A percentile compares a stretch with the other conserved stretches of the same genome.
These are phyloP conservation scores for Carpinus fangiana DNA, from an alignment of 306 rosid genomes.

Conservation along the genomic window DNA sequence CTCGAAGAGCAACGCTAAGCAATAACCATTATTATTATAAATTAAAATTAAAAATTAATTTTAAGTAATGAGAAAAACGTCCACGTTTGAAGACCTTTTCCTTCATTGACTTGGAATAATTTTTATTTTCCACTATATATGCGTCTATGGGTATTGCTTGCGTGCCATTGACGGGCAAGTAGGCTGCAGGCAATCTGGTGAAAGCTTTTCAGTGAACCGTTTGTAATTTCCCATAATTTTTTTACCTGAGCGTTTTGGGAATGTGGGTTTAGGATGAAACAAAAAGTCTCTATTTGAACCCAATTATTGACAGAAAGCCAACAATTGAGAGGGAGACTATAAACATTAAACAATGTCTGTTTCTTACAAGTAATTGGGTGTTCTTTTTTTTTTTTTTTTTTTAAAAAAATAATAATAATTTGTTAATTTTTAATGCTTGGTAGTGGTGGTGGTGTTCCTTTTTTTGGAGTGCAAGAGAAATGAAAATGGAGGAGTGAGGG, in stretches of 20 bases:
- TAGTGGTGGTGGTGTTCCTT: conserved; percentile 37
- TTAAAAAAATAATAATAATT: too few species aligned
- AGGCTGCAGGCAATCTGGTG: conserved; percentile 8
- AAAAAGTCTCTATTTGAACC: conserved; percentile 22
- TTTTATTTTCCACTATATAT: not conserved
- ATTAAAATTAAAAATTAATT: not conserved
- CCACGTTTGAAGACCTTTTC: not conserved
- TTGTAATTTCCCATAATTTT: not conserved
- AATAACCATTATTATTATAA: not conserved
- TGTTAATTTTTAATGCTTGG: not conserved
- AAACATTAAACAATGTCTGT: not conserved
- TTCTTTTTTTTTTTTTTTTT: not conserved
- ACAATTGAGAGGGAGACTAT: not conserved
- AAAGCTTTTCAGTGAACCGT: too few species aligned
- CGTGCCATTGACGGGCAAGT: not conserved
- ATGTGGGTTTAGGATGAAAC: conserved; percentile 25
- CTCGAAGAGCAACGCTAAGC: conserved; percentile 23
- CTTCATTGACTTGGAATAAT: conserved; percentile 12
- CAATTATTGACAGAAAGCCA: conserved; percentile 10
- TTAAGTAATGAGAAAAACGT: not conserved
- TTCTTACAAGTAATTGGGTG: too few species aligned
- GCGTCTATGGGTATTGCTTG: not conserved
- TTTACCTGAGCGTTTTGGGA: not conserved
- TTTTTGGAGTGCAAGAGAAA: conserved; percentile 56
- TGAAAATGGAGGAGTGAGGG: conserved; percentile 16